A percentile compares a stretch with the other conserved stretches of the same genome.
These are phyloP conservation scores for Talaromyces albobiverticillius DNA, from an alignment of 2,329 filamentous ascomycete species.

Conservation along the genomic window DNA sequence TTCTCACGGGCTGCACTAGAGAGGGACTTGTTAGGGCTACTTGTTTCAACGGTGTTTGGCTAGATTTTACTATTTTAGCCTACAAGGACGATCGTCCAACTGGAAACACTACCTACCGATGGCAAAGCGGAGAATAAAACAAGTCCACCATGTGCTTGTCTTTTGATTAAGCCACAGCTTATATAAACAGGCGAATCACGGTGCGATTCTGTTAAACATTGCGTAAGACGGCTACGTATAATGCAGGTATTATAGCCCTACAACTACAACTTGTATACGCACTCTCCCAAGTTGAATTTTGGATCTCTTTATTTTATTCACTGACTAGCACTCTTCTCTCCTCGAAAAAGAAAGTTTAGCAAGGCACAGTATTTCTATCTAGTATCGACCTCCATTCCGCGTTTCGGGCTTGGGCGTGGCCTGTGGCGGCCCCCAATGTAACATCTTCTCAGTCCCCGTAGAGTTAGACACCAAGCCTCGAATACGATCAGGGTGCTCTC, in stretches of 20 bases:
- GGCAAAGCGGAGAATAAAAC: not conserved
- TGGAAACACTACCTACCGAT: not conserved
- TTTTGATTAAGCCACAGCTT: not conserved
- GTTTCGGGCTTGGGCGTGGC: not conserved
- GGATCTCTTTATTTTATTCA: not conserved
- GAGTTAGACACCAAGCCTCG: no score
- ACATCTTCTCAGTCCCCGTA: not conserved
- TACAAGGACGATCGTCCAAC: not conserved
- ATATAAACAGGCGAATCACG: not conserved
- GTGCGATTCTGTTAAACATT: not conserved
- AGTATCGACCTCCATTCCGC: not conserved
- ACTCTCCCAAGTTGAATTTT: not conserved
- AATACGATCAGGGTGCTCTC: no score
- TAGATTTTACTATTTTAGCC: not conserved
- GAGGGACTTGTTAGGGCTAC: no score
- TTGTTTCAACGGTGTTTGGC: slow-evolving; percentile 7
- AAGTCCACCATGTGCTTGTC: not conserved
- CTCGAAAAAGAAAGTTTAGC: not conserved
- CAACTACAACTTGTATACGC: not conserved
- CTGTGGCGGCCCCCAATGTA: slow-evolving; percentile 11
- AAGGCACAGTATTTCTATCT: not conserved
- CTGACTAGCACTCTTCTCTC: not conserved
- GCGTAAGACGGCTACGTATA: not conserved
- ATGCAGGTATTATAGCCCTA: not conserved
- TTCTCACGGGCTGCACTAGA: not conserved